phyloP scores from a whole-genome alignment of 139 green algal genomes.

The Edaphochlamys debaryana region DNA sequence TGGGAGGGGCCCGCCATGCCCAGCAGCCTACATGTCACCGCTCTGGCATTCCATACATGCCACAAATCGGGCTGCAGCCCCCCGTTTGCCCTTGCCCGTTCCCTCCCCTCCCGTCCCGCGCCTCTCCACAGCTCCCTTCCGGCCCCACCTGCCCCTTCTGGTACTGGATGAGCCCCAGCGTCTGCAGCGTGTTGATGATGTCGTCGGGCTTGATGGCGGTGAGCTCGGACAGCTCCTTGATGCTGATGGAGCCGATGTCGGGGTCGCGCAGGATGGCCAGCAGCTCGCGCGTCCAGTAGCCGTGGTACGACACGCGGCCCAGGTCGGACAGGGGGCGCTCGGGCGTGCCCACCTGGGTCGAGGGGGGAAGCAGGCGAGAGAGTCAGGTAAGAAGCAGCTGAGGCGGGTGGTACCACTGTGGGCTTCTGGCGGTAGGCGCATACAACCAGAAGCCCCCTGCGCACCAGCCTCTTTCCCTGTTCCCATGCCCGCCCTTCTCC shows the following conservation, averaged over 20 bases:
- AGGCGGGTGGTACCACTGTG: background rate
- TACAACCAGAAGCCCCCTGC: no score
- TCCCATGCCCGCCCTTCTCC: no score
- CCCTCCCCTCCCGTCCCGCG: no score
- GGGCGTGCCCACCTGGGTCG: conserved; percentile 88
- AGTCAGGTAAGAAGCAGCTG: background rate
- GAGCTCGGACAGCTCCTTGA: conserved; percentile 95
- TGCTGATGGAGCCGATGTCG: conserved; percentile 69
- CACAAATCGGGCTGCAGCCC: no score
- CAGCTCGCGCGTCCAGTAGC: conserved; percentile 97
- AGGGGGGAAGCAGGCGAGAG: background rate
- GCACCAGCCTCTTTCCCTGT: no score
- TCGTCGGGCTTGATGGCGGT: conserved; percentile 98
- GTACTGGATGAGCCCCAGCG: conserved; percentile 80
- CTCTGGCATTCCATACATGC: no score
- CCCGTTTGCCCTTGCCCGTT: no score
- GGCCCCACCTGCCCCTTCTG: conserved; percentile 70
- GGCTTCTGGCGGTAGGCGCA: no score
- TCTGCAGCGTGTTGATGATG: conserved; percentile 92
- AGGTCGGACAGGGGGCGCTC: conserved; percentile 98
- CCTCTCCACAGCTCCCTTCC: no score
- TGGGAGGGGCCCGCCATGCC: no score
- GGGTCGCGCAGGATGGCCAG: conserved; percentile 85
- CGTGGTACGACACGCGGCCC: conserved; percentile 92
- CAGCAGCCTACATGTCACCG: no score